Percentiles rank a stretch among this genome's conserved stretches.
phyloP scores from a whole-genome alignment of 1,139 yeast genomes.

The Citeromyces hawaiiensis region DNA sequence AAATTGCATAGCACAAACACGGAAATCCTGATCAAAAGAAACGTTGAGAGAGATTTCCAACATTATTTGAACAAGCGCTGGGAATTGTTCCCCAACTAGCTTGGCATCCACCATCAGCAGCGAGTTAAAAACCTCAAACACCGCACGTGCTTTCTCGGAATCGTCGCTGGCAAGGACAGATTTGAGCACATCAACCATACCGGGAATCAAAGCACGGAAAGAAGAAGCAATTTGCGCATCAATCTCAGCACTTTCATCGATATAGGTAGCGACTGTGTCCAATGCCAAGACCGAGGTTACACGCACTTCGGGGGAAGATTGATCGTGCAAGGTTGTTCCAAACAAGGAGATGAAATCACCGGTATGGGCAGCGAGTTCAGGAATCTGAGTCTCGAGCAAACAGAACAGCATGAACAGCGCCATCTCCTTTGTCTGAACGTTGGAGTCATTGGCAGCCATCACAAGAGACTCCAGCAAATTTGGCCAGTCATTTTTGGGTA shows the following conservation, averaged over 20 bases:
- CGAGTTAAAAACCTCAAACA: constrained; percentile 79
- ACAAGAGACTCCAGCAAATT: constrained; percentile 63
- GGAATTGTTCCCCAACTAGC: constrained; percentile 65
- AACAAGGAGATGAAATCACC: constrained; percentile 61
- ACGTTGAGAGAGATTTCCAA: constrained; percentile 61
- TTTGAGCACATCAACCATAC: constrained; percentile 71
- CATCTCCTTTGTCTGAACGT: constrained; percentile 63
- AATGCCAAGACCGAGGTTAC: constrained; percentile 76
- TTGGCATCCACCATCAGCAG: constrained; percentile 65
- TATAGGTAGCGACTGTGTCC: constrained; percentile 59
- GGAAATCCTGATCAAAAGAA: constrained; percentile 63
- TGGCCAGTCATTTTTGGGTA: constrained; percentile 59
- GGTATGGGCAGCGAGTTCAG: constrained; percentile 48
- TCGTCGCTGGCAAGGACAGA: constrained; percentile 65
- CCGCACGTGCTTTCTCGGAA: constrained; percentile 54
- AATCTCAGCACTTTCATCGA: constrained; percentile 35
- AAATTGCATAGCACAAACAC: constrained; percentile 78
- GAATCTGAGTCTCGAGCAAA: constrained; percentile 61
- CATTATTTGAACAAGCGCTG: constrained; percentile 59
- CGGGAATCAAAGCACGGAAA: constrained; percentile 62
- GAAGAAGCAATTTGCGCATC: constrained; percentile 36
- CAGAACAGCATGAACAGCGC: constrained; percentile 72
- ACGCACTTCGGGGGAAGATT: constrained; percentile 58
- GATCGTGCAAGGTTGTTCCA: constrained; percentile 53
- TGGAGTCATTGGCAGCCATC: constrained; percentile 43